These are phyloP conservation scores for Boletus subparvulus DNA, from an alignment of 768 basidiomycete species.

Conservation along the genomic window DNA sequence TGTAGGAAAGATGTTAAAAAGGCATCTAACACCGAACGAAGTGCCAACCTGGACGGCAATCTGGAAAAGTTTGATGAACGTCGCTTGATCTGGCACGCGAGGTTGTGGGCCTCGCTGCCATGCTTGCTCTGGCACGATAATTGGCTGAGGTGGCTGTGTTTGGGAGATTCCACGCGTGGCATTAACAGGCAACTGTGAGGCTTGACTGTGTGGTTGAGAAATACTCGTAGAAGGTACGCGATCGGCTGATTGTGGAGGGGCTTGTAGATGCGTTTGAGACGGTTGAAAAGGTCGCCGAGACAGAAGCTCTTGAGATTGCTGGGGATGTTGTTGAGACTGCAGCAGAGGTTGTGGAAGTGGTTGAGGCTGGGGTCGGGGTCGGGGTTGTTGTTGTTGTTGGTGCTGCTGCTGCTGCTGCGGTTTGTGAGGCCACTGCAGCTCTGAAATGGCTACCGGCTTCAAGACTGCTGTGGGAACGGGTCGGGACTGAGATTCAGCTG, in stretches of 20 bases:
- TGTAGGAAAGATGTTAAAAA: constrained; percentile 8
- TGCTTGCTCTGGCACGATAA: constrained; percentile 6
- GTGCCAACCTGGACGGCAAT: constrained; percentile 18
- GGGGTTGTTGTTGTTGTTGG: too few relatives aligned
- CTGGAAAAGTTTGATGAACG: constrained; percentile 25
- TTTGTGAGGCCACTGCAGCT: not conserved
- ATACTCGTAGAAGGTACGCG: not conserved
- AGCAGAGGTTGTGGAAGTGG: not conserved
- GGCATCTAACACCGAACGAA: not conserved
- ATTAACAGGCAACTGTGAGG: not conserved
- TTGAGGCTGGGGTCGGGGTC: not conserved
- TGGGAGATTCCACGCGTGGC: not conserved
- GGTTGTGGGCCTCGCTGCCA: not conserved
- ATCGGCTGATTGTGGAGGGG: not conserved
- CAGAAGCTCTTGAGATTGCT: not conserved
- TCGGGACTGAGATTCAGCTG: constrained; percentile 1
- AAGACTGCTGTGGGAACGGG: not conserved
- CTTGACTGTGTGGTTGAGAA: constrained; percentile 2
- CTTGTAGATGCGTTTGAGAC: not conserved
- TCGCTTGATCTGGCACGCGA: constrained; percentile 6
- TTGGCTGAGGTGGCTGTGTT: not conserved
- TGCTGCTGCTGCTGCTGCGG: not conserved
- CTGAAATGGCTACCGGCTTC: not conserved
- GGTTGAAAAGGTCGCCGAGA: constrained; percentile 5
- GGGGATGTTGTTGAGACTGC: constrained; percentile 1